Conservation (phyloP, 1,284 basidiomycete species). For the Microbotryum silenes-acaulis region DNA sequence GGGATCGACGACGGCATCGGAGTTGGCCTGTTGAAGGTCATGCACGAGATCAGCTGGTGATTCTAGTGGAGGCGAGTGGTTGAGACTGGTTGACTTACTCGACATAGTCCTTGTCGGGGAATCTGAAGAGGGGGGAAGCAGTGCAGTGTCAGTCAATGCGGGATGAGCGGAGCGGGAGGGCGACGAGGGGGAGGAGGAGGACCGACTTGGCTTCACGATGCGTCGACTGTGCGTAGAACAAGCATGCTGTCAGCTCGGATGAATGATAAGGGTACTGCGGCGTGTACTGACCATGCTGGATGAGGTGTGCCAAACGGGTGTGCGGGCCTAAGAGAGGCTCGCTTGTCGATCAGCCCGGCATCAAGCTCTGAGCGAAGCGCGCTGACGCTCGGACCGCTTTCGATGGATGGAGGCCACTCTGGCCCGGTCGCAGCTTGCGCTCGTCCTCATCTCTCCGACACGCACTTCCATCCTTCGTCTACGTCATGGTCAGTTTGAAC, state of each 20-base stretch:
- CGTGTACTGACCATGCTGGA: background rate
- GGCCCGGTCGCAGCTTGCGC: background rate
- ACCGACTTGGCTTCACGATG: constrained; percentile 29
- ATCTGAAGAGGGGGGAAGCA: constrained; percentile 3
- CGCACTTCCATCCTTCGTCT: background rate
- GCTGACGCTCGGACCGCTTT: background rate
- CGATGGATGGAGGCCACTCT: background rate
- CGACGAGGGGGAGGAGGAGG: background rate
- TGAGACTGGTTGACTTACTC: constrained; percentile 14
- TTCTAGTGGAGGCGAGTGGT: background rate
- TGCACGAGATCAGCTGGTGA: background rate
- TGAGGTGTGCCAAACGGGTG: background rate
- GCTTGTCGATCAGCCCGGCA: background rate
- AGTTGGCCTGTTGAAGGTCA: constrained; percentile 45
- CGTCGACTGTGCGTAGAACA: constrained; percentile 10
- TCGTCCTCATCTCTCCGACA: background rate
- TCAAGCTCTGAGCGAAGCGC: background rate
- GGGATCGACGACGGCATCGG: constrained; percentile 66
- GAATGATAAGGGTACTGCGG: background rate
- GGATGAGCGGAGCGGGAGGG: background rate
- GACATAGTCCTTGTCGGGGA: constrained; percentile 32
- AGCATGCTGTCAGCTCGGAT: background rate
- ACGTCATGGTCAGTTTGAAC: background rate
- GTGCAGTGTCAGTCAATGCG: background rate
- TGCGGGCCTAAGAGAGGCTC: background rate